phyloP scores from a whole-genome alignment of 2,329 filamentous ascomycete genomes.

The Talaromyces sp. region DNA sequence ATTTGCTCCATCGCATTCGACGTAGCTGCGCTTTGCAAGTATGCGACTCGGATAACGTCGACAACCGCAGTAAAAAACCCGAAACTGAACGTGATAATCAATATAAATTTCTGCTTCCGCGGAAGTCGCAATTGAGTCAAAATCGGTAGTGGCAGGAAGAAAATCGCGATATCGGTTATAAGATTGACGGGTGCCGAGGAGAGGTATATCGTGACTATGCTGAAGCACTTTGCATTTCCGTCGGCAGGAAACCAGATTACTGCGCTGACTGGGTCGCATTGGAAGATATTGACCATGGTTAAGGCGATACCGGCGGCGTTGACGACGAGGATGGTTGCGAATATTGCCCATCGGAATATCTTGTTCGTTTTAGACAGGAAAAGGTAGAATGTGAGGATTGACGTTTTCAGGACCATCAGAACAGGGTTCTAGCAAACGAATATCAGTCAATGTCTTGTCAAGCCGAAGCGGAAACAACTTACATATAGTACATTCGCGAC shows the following conservation, averaged over 20 bases:
- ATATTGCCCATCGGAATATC: constrained; percentile 77
- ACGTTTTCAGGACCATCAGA: constrained; percentile 86
- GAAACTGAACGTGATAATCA: constrained; percentile 80
- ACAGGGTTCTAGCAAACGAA: constrained; percentile 66
- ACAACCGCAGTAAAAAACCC: constrained; percentile 85
- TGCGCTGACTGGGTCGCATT: constrained; percentile 72
- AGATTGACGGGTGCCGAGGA: constrained; percentile 86
- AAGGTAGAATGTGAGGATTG: constrained; percentile 88
- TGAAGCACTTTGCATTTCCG: constrained; percentile 51
- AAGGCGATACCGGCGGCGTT: constrained; percentile 74
- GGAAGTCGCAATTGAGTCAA: constrained; percentile 83
- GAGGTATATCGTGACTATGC: constrained; percentile 63
- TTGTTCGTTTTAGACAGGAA: constrained; percentile 75
- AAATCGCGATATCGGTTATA: constrained; percentile 81
- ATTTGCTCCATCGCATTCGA: constrained; percentile 31
- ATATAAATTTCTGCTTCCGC: constrained; percentile 78
- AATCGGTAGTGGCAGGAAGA: constrained; percentile 84
- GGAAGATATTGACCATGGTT: constrained; percentile 82
- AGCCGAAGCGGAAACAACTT: constrained; percentile 20
- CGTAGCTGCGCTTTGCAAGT: constrained; percentile 69
- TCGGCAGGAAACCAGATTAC: constrained; percentile 58
- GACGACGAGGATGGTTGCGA: constrained; percentile 71
- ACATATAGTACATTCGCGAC: constrained; percentile 61
- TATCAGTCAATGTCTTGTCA: background rate
- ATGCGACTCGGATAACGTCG: constrained; percentile 85